These are phyloP conservation scores for Cordyceps sp. DNA, from an alignment of 2,329 filamentous ascomycete species.

Conservation along the genomic window DNA sequence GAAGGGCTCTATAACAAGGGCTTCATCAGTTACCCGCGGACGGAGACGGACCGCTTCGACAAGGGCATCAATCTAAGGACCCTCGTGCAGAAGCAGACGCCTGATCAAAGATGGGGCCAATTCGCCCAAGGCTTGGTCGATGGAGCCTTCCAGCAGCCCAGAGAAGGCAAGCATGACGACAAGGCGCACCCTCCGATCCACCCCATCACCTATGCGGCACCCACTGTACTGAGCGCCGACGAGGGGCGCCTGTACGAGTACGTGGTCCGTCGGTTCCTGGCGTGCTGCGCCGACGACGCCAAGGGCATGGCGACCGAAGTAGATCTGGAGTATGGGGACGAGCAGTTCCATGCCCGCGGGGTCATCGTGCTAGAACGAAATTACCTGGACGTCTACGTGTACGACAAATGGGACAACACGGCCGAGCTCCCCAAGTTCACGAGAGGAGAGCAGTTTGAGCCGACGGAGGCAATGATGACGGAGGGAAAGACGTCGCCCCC, in stretches of 20 bases:
- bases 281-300: slow-evolving; percentile 90
- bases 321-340: slow-evolving; percentile 68
- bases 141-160: slow-evolving; percentile 66
- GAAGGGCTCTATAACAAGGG: slow-evolving; percentile 84
- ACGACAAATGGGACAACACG: slow-evolving; percentile 90
- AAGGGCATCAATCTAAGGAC: slow-evolving; percentile 68
- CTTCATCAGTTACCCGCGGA: slow-evolving; percentile 94
- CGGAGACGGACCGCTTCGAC: slow-evolving; percentile 93
- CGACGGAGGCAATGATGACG: slow-evolving; percentile 72
- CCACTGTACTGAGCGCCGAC: slow-evolving; percentile 43
- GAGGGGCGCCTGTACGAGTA: slow-evolving; percentile 83
- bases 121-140: slow-evolving; percentile 63
- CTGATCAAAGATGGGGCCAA: slow-evolving; percentile 58
- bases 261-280: slow-evolving; percentile 77
- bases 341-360: slow-evolving; percentile 68
- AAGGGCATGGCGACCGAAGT: slow-evolving; percentile 74
- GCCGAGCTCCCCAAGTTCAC: slow-evolving; percentile 66
- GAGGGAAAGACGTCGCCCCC: slow-evolving; percentile 84
- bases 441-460: slow-evolving; percentile 68
- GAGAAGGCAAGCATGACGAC: slow-evolving; percentile 77
- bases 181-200: slow-evolving; percentile 97
- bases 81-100: slow-evolving; percentile 70
- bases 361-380: slow-evolving; percentile 77
- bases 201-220: slow-evolving; percentile 69
- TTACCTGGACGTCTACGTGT: slow-evolving; percentile 88